Evolutionary conservation across 352 stramenopile genomes (phyloP), one percentile per base, ranked within the genome.

Genomic region (Pythium sp.): DNA sequence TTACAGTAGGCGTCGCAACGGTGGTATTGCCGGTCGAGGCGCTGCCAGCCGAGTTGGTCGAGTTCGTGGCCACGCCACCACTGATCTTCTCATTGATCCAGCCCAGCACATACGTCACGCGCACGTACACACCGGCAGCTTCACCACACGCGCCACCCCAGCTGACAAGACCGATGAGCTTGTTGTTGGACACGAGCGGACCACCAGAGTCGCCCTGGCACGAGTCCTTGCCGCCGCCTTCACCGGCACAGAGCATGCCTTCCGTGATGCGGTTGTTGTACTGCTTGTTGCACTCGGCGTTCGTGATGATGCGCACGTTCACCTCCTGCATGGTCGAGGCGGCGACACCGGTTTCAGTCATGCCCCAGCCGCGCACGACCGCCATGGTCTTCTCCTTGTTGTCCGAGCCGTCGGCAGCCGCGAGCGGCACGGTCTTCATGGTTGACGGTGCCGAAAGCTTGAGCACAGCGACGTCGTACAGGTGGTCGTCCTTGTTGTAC

Each of bases 121-220:
- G 80, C 14, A 74, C 72, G 72, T 90, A 92, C 55, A 92, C 81
- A 24, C 82, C 84, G 0, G 84, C 65, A 8, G 75, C 79, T 22
- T 75, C 71, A 26, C 81, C 84, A 63, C 84, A 90, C 2, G 72
- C 76, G 56, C 77, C 80, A 22, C 80, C 81, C 84, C 81, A 92
- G 72, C 80, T 90, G 12, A 92, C 84, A n/a, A 92, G 63, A 9
- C 84, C 84, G 26, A 92, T 60, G 18, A 89, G 70, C 58, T 75
- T 78, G 58, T 85, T 65, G 64, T 77, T 84, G 1, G 71, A 72
- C 30, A 88, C 82, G 9, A 92, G 72, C 15, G 84, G 79, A 9
- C 84, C 81, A 12, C 82, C 84, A 18, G 84, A 92, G 70, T 92
- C 84, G 58, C 84, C 81, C 65, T 89, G 86, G 80, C 81, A 92